phyloP scores from a whole-genome alignment of 345 rosid species.

The Boechera retrofracta region DNA sequence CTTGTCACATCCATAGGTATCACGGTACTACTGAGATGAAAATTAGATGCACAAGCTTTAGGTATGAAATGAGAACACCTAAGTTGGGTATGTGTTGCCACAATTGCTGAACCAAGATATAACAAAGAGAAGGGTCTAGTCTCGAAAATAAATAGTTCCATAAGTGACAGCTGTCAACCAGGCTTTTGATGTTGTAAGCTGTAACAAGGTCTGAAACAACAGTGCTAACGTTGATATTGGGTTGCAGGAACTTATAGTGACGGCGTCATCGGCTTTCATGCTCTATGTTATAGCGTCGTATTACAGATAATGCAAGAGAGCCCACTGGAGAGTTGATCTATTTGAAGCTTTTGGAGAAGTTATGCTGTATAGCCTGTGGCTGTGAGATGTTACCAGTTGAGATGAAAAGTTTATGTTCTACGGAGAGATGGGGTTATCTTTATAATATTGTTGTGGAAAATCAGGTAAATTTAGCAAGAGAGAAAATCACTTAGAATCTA shows the following conservation, averaged over 20 bases:
- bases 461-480: conserved; percentile 6
- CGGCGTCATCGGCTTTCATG: conserved; percentile 55
- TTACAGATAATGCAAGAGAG: conserved; percentile 50
- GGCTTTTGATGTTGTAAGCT: not conserved
- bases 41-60: conserved; percentile 3
- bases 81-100: conserved; percentile 3
- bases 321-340: not conserved
- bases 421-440: conserved; percentile 10
- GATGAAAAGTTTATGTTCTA: conserved; percentile 10
- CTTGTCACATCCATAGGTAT: conserved; percentile 14
- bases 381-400: conserved; percentile 23
- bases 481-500: not conserved
- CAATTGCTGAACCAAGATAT: not conserved
- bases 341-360: conserved; percentile 24
- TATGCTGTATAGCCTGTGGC: conserved; percentile 22
- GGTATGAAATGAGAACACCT: conserved; percentile 1
- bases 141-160: not conserved
- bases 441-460: not conserved
- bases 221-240: conserved; percentile 10
- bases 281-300: conserved; percentile 61
- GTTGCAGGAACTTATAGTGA: conserved; percentile 70
- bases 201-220: not conserved
- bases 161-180: not conserved
- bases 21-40: not conserved
- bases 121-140: conserved; percentile 1